A percentile compares a stretch with the other conserved stretches of the same genome.
phyloP scores from a whole-genome alignment of 1,139 yeast genomes.

The Suhomyces wounanorum region DNA sequence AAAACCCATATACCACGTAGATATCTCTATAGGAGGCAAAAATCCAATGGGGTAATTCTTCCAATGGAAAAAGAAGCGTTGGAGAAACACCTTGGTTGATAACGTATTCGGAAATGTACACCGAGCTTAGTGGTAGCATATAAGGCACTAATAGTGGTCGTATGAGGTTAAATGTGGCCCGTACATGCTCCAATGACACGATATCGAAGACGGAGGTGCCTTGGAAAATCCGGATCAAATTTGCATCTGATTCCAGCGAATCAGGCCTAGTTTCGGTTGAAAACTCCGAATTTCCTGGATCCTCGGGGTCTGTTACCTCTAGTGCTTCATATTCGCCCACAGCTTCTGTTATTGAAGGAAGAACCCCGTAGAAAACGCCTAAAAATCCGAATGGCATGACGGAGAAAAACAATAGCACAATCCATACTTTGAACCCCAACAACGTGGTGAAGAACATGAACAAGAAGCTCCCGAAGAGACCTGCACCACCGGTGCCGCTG shows the following conservation, averaged over 20 bases:
- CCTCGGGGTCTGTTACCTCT: not conserved
- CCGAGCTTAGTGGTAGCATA: conserved; percentile 81
- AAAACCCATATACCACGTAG: conserved; percentile 89
- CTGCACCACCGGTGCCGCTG: conserved; percentile 96
- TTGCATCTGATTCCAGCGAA: not conserved
- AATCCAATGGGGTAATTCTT: conserved; percentile 58
- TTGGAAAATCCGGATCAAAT: not conserved
- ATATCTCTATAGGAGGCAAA: conserved; percentile 76
- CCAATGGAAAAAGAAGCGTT: conserved; percentile 74
- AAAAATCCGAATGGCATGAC: conserved; percentile 41
- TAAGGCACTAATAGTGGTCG: conserved; percentile 47
- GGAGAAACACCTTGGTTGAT: conserved; percentile 94
- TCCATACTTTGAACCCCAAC: conserved; percentile 32
- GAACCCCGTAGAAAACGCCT: conserved; percentile 27
- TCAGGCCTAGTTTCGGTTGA: not conserved
- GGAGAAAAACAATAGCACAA: conserved; percentile 35
- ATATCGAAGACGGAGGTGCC: not conserved
- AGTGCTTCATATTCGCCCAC: not conserved
- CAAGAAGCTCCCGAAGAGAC: conserved; percentile 70
- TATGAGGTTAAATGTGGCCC: conserved; percentile 31
- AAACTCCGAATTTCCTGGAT: not conserved
- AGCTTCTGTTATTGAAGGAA: conserved; percentile 23
- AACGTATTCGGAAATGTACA: conserved; percentile 81
- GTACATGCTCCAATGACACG: conserved; percentile 25
- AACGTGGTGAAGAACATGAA: conserved; percentile 45